These are phyloP conservation scores for Stagonosporopsis cucurbitacearum DNA, from an alignment of 2,329 filamentous ascomycete genomes.

Conservation along the genomic window DNA sequence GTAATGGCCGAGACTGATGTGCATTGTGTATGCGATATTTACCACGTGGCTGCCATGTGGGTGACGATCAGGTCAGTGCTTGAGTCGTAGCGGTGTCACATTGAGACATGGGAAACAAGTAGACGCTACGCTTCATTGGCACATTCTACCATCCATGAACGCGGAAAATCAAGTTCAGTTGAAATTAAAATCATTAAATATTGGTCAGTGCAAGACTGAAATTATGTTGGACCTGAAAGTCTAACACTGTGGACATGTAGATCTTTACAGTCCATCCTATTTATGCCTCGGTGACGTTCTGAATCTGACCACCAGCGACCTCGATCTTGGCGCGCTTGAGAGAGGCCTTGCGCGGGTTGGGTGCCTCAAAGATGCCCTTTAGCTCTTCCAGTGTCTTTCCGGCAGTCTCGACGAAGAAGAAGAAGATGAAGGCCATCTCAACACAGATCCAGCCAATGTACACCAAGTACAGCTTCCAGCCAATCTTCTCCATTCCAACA, in stretches of 20 bases:
- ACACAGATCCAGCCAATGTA: constrained; percentile 44
- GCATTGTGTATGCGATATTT: background rate
- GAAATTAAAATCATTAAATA: background rate
- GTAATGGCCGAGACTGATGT: background rate
- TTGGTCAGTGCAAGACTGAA: background rate
- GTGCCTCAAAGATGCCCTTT: constrained; percentile 42
- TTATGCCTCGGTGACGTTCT: constrained; percentile 26
- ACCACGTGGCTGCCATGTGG: constrained; percentile 4
- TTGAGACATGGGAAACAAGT: constrained; percentile 2
- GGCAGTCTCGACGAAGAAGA: constrained; percentile 45
- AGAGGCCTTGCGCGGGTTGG: constrained; percentile 36
- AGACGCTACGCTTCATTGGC: background rate
- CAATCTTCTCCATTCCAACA: constrained; percentile 41
- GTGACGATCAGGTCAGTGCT: background rate
- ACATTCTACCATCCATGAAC: background rate
- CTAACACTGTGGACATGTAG: background rate
- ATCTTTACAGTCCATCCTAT: background rate
- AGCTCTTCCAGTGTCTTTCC: constrained; percentile 45
- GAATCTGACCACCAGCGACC: constrained; percentile 31
- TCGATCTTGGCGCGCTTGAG: constrained; percentile 34
- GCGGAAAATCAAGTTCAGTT: background rate
- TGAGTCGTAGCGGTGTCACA: background rate
- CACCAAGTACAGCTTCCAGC: constrained; percentile 42
- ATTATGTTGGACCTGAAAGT: background rate
- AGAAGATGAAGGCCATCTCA: constrained; percentile 34